Evolutionary conservation across 75 land plant genomes (phyloP).

Genomic region (Chamaecyparis obtusa): DNA sequence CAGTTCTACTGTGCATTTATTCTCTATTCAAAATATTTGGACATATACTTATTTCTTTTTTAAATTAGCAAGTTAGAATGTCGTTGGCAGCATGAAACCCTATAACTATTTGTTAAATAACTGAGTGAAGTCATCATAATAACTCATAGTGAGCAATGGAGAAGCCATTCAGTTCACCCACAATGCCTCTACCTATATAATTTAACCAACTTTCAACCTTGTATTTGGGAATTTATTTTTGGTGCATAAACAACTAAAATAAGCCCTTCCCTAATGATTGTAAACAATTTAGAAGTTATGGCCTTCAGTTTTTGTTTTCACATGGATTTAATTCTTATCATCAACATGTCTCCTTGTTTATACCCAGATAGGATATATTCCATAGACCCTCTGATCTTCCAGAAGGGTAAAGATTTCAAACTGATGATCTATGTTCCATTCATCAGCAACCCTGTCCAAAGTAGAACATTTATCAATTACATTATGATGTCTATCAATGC

Average conservation of each 20-base stretch:
- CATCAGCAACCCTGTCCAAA: too few species aligned
- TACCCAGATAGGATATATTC: too few species aligned
- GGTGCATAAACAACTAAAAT: not conserved
- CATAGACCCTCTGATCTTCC: too few species aligned
- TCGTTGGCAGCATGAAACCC: not conserved
- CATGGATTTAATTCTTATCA: not conserved
- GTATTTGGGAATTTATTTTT: not conserved
- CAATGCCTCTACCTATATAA: not conserved
- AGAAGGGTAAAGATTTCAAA: too few species aligned
- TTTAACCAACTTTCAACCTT: not conserved
- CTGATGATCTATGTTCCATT: too few species aligned
- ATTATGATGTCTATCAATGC: too few species aligned
- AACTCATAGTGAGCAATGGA: not conserved
- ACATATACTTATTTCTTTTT: not conserved
- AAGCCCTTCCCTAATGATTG: not conserved
- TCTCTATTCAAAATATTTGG: not conserved
- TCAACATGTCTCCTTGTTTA: too few species aligned
- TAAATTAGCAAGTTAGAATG: not conserved
- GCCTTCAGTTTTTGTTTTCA: not conserved
- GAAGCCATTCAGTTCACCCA: not conserved
- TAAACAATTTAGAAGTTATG: not conserved
- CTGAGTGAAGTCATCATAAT: not conserved
- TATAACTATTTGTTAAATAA: not conserved
- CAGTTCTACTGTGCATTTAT: not conserved
- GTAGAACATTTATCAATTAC: too few species aligned